Evolutionary conservation across 345 rosid species (phyloP).

Genomic region (Arabis hirsuta): DNA sequence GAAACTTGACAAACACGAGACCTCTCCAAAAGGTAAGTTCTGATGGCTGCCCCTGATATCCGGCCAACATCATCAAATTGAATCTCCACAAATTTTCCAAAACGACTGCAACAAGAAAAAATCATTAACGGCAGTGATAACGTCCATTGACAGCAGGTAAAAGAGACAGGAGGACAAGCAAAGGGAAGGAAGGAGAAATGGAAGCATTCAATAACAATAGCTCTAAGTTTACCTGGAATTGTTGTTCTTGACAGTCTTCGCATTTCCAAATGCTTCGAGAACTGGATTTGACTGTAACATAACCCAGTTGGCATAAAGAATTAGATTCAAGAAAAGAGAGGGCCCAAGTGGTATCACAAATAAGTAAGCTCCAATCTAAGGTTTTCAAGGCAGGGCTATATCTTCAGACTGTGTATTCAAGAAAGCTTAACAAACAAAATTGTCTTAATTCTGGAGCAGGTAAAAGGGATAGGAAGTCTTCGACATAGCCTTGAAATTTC

Average conservation of each 20-base stretch:
- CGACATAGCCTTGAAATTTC: constrained; percentile 7
- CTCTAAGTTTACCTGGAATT: constrained; percentile 72
- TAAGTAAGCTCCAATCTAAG: constrained; percentile 22
- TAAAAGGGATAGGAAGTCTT: constrained; percentile 9
- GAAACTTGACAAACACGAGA: constrained; percentile 98
- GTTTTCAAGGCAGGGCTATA: neutral
- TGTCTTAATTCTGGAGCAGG: neutral
- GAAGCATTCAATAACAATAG: constrained; percentile 8
- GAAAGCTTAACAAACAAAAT: constrained; percentile 18
- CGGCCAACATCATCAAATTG: constrained; percentile 77
- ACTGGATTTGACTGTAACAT: constrained; percentile 88
- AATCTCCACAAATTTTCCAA: constrained; percentile 94
- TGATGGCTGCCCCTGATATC: constrained; percentile 94
- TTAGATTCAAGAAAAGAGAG: constrained; percentile 20
- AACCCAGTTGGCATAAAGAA: constrained; percentile 19
- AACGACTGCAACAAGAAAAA: constrained; percentile 63
- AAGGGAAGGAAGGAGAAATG: constrained; percentile 24
- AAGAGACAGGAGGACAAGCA: constrained; percentile 24
- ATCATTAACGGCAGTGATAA: constrained; percentile 9
- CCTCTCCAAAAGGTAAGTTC: constrained; percentile 94
- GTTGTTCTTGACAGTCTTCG: constrained; percentile 86
- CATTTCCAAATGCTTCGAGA: constrained; percentile 96
- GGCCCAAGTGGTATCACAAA: constrained; percentile 19
- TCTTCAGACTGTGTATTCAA: constrained; percentile 4
- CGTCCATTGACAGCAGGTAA: neutral